Evolutionary conservation across 2,329 filamentous ascomycete species (phyloP).

Genomic region (Pseudocercospora fijiensis): DNA sequence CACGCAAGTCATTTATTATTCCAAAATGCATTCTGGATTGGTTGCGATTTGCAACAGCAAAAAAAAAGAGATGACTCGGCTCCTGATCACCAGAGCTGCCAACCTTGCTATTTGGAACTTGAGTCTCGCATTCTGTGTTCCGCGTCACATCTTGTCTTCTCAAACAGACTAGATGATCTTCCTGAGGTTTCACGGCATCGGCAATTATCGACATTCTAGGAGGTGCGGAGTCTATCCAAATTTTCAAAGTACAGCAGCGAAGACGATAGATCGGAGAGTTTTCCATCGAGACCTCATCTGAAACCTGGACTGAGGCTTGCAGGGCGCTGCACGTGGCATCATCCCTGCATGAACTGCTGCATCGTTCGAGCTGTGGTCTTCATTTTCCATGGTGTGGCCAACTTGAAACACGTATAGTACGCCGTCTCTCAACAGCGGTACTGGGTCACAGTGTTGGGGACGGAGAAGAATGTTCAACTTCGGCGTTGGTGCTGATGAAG

Average conservation of each 20-base stretch:
- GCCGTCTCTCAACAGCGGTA: not conserved
- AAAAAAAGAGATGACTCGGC: not conserved
- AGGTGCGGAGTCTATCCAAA: not conserved
- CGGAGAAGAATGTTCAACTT: conserved; percentile 2
- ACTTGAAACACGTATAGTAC: not conserved
- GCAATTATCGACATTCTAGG: not conserved
- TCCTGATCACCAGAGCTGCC: not conserved
- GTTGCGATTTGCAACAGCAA: not conserved
- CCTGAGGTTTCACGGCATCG: not conserved
- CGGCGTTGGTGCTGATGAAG: conserved; percentile 6
- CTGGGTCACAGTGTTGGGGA: not conserved
- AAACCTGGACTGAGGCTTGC: conserved; percentile 6
- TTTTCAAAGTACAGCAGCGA: not conserved
- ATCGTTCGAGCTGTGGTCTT: not conserved
- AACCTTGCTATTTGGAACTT: not conserved
- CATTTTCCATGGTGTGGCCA: not conserved
- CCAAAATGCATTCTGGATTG: not conserved
- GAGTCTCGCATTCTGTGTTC: not conserved
- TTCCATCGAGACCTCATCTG: not conserved
- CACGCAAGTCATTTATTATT: not conserved
- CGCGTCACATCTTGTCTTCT: not conserved
- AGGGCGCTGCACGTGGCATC: conserved; percentile 5
- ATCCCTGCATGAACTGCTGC: not conserved
- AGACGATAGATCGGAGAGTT: not conserved
- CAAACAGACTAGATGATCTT: not conserved